phyloP scores from a whole-genome alignment of 352 stramenopile genomes.

The Globisporangium okanoganense region DNA sequence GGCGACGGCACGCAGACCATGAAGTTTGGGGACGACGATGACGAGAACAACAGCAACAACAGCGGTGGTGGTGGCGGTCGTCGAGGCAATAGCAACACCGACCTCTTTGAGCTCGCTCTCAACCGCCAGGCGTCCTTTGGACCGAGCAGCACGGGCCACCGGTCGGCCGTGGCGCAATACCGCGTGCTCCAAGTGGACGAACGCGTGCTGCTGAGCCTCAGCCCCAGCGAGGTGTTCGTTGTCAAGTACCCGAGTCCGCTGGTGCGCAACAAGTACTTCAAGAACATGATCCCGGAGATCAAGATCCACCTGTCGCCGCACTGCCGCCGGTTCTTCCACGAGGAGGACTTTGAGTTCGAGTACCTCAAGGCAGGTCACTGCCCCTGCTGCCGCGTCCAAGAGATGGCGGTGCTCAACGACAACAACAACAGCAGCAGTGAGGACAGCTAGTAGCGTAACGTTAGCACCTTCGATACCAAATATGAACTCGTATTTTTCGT shows the following conservation, averaged over 20 bases:
- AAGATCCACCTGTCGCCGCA: conserved; percentile 87
- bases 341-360: conserved; percentile 95
- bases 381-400: conserved; percentile 80
- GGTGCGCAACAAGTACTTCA: conserved; percentile 75
- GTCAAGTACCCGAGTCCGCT: conserved; percentile 67
- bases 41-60: conserved; percentile 31
- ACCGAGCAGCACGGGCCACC: conserved; percentile 35
- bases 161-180: conserved; percentile 53
- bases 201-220: conserved; percentile 59
- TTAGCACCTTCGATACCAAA: no score
- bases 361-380: conserved; percentile 86
- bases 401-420: conserved; percentile 30
- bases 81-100: conserved; percentile 16
- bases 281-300: conserved; percentile 94
- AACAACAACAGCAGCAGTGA: conserved; percentile 6
- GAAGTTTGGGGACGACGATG: conserved; percentile 63
- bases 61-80: no score
- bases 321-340: conserved; percentile 93
- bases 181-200: conserved; percentile 76
- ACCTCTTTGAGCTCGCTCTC: conserved; percentile 83
- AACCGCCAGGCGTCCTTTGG: conserved; percentile 78
- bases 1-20: conserved; percentile 75
- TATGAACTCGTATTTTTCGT: background rate
- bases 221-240: conserved; percentile 84
- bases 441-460: conserved; percentile 8